Evolutionary conservation across 1,139 yeast genomes (phyloP).

Genomic region (Hanseniaspora uvarum): DNA sequence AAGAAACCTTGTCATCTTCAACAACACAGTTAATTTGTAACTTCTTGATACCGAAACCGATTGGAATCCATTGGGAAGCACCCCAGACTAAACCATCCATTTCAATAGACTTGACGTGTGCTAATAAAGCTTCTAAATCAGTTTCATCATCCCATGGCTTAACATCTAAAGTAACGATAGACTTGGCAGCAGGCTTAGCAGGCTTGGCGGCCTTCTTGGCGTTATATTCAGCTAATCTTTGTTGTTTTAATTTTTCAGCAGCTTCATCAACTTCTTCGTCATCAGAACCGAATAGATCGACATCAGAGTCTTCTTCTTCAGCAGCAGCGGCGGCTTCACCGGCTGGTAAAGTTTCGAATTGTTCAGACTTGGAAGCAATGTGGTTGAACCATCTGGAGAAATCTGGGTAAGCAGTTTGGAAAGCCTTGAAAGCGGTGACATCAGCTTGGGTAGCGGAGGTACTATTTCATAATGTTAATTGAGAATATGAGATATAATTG

Average conservation of each 20-base stretch:
- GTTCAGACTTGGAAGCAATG: slow-evolving; percentile 84
- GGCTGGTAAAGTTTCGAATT: slow-evolving; percentile 76
- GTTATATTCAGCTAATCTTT: slow-evolving; percentile 95
- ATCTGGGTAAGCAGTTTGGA: slow-evolving; percentile 86
- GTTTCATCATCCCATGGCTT: slow-evolving; percentile 99
- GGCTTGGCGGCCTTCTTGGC: slow-evolving; percentile 96
- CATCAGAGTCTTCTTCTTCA: slow-evolving; percentile 72
- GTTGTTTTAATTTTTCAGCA: slow-evolving; percentile 92
- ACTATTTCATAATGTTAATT: slow-evolving; percentile 33
- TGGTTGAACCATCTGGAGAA: slow-evolving; percentile 98
- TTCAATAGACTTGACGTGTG: slow-evolving; percentile 71
- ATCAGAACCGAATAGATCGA: slow-evolving; percentile 82
- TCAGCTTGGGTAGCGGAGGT: slow-evolving; percentile 90
- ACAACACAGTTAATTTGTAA: slow-evolving; percentile 96
- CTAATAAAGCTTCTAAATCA: slow-evolving; percentile 76
- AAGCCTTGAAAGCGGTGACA: slow-evolving; percentile 87
- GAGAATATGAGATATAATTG: slow-evolving; percentile 19
- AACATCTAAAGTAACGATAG: slow-evolving; percentile 89
- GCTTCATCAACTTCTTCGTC: slow-evolving; percentile 89
- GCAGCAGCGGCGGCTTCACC: slow-evolving; percentile 51
- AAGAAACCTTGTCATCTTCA: slow-evolving; percentile 91
- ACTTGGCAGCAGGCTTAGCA: slow-evolving; percentile 97
- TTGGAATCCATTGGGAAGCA: slow-evolving; percentile 90
- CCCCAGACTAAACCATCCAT: slow-evolving; percentile 97
- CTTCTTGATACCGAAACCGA: slow-evolving; percentile 99